A percentile compares a stretch with the other conserved stretches of the same genome.
Conservation (phyloP, 352 stramenopile species). For the Pythium angustatum region DNA sequence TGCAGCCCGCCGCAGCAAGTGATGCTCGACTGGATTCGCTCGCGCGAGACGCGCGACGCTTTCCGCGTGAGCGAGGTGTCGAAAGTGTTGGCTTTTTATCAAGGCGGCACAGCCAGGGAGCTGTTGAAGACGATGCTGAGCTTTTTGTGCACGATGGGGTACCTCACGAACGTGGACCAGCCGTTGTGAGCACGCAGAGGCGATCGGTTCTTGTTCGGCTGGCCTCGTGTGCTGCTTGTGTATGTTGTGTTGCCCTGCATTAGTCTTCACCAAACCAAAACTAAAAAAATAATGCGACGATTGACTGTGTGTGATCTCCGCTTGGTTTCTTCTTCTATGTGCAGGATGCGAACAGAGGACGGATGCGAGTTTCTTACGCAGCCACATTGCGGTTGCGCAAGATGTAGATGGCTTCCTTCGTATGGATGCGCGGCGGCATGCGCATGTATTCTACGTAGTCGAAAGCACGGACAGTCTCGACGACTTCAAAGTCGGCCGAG, state of each 20-base stretch:
- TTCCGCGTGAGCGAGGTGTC: constrained; percentile 41
- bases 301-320: too few relatives aligned
- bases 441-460: constrained; percentile 36
- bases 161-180: constrained; percentile 42
- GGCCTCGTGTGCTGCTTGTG: too few relatives aligned
- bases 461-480: constrained; percentile 54
- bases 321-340: neutral
- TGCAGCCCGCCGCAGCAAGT: constrained; percentile 46
- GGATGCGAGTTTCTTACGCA: neutral
- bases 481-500: constrained; percentile 44
- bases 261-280: too few relatives aligned
- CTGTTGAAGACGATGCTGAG: constrained; percentile 45
- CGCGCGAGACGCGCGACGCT: constrained; percentile 10
- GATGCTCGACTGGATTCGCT: constrained; percentile 61
- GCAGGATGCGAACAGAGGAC: too few relatives aligned
- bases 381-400: constrained; percentile 43
- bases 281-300: too few relatives aligned
- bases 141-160: constrained; percentile 52
- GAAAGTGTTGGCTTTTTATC: constrained; percentile 14
- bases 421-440: constrained; percentile 49
- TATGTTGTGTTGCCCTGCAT: too few relatives aligned
- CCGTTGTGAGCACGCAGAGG: neutral
- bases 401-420: constrained; percentile 51
- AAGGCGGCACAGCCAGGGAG: constrained; percentile 26
- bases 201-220: neutral